phyloP scores from a whole-genome alignment of 306 rosid species.

The Castanea mollissima region DNA sequence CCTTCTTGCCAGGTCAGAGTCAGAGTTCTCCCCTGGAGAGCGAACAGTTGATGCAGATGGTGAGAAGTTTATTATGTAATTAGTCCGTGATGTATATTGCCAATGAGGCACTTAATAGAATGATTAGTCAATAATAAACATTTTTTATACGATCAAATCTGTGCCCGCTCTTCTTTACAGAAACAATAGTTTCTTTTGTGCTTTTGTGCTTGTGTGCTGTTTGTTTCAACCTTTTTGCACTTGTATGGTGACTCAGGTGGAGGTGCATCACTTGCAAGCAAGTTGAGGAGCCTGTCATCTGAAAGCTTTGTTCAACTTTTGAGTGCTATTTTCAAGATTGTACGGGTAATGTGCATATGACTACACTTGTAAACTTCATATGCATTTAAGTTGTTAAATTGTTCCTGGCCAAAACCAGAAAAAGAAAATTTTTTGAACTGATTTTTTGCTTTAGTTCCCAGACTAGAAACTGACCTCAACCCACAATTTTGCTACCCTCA shows the following conservation, averaged over 20 bases:
- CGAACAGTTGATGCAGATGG: constrained; percentile 79
- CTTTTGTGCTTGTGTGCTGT: constrained; percentile 6
- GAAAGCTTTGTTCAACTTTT: constrained; percentile 97
- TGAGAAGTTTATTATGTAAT: constrained; percentile 41
- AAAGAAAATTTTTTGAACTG: not conserved
- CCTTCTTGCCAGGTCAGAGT: constrained; percentile 76
- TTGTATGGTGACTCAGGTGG: constrained; percentile 62
- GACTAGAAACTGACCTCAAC: not conserved
- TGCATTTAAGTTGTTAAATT: not conserved
- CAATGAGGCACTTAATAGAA: constrained; percentile 2
- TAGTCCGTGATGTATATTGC: constrained; percentile 10
- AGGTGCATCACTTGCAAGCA: constrained; percentile 98
- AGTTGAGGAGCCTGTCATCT: constrained; percentile 87
- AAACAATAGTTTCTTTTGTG: constrained; percentile 2
- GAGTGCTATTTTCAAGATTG: constrained; percentile 81
- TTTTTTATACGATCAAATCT: not conserved
- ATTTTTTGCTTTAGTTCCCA: not conserved
- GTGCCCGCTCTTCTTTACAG: not conserved
- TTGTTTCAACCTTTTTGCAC: constrained; percentile 24
- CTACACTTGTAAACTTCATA: constrained; percentile 15
- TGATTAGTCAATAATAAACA: not conserved
- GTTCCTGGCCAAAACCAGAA: not conserved
- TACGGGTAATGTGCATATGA: constrained; percentile 81
- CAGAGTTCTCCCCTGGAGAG: constrained; percentile 79
- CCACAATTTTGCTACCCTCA: not conserved